These are phyloP conservation scores for Fusarium multiceps DNA, from an alignment of 2,329 filamentous ascomycete species.

Conservation along the genomic window DNA sequence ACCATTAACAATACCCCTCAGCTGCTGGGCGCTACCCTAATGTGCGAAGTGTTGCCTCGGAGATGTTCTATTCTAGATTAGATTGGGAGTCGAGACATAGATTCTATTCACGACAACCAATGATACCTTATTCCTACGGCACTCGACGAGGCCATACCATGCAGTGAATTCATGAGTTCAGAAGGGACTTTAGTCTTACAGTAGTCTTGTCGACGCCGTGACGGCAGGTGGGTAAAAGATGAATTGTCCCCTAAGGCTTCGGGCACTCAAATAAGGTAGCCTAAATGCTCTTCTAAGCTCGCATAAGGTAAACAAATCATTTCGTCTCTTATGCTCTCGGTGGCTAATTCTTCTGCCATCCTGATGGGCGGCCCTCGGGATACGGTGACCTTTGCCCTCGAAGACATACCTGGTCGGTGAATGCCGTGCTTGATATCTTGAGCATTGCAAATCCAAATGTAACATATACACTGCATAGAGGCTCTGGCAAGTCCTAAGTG, in stretches of 20 bases:
- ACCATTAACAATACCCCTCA: slow-evolving; percentile 33
- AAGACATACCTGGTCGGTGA: background rate
- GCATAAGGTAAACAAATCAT: too few species aligned
- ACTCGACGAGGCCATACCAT: background rate
- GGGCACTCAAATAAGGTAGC: too few species aligned
- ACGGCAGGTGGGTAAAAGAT: background rate
- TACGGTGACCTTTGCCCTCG: too few species aligned
- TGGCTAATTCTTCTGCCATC: too few species aligned
- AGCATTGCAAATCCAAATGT: background rate
- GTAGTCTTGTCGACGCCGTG: background rate
- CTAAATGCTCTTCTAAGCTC: too few species aligned
- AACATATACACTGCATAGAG: background rate
- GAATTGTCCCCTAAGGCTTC: background rate
- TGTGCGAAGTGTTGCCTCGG: slow-evolving; percentile 11
- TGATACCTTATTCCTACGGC: background rate
- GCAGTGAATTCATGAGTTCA: background rate
- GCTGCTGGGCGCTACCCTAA: slow-evolving; percentile 12
- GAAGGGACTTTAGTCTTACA: background rate
- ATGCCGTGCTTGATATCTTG: background rate
- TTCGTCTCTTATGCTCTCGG: too few species aligned
- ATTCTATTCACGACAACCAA: background rate
- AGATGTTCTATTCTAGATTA: slow-evolving; percentile 27
- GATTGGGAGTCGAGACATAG: slow-evolving; percentile 9
- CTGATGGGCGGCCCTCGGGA: too few species aligned
- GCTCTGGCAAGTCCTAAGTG: background rate